These are phyloP conservation scores for Mucor lusitanicus DNA, from an alignment of 371 early-diverging fungal species.

Conservation along the genomic window DNA sequence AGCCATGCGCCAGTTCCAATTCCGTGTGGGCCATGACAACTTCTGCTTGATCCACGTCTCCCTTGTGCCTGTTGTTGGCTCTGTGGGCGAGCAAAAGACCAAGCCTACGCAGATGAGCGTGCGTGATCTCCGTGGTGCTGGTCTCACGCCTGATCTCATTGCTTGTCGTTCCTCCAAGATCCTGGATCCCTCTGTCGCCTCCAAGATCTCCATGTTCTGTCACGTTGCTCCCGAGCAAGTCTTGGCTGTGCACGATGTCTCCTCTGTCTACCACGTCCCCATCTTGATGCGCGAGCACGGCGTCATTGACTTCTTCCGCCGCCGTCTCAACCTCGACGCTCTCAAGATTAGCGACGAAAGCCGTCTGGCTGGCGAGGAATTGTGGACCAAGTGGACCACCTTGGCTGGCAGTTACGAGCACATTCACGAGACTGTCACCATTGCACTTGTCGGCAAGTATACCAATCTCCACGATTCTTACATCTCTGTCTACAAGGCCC, in stretches of 20 bases:
- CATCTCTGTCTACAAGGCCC: slow-evolving; percentile 94
- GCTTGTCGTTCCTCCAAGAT: slow-evolving; percentile 91
- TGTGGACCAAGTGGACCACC: slow-evolving; percentile 84
- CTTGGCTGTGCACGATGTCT: slow-evolving; percentile 93
- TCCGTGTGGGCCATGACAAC: slow-evolving; percentile 96
- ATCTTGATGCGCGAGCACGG: slow-evolving; percentile 86
- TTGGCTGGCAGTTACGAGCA: slow-evolving; percentile 79
- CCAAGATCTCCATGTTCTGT: slow-evolving; percentile 98
- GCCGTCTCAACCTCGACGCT: slow-evolving; percentile 76
- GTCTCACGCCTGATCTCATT: slow-evolving; percentile 94
- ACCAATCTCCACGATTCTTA: slow-evolving; percentile 95
- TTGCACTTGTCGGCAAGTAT: slow-evolving; percentile 97
- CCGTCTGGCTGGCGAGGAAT: slow-evolving; percentile 55
- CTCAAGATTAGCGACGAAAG: slow-evolving; percentile 54
- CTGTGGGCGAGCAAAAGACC: slow-evolving; percentile 98
- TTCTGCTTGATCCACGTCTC: slow-evolving; percentile 97
- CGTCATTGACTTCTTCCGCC: slow-evolving; percentile 76
- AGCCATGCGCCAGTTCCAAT: slow-evolving; percentile 98
- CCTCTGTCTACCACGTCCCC: slow-evolving; percentile 96
- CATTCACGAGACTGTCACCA: slow-evolving; percentile 81
- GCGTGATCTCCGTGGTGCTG: slow-evolving; percentile 93
- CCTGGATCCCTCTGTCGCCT: slow-evolving; percentile 78
- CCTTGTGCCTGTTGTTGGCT: slow-evolving; percentile 96
- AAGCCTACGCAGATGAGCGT: slow-evolving; percentile 98
- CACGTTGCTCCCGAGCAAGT: slow-evolving; percentile 90